Evolutionary conservation across 306 rosid genomes (phyloP), one percentile per base, ranked within the genome.

Genomic region (Oxytropis ochrocephala): DNA sequence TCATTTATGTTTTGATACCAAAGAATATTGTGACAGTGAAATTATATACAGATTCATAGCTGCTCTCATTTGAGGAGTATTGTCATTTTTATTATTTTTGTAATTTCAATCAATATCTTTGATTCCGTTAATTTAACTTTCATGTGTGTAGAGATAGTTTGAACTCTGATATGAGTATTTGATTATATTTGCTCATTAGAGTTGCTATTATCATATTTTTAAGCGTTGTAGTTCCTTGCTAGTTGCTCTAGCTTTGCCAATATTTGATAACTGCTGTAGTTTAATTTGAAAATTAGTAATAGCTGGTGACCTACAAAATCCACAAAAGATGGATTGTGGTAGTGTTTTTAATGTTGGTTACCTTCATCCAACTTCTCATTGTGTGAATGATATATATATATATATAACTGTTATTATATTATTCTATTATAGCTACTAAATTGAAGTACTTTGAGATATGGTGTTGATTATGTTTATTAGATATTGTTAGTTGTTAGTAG

Each of bases 21-120:
- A 60, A 48, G 62, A 67, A 46, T 53, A 24, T 65, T 29, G n/a
- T 47, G 55, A 48, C 55, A 16, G 29, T 53, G 18, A 69, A 50
- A 74, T 78, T 21, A 5, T 50, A 49, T 52, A 67, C n/a, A 60
- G 52, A 61, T 18, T 43, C 75, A 75, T 53, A 39, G 50, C 19
- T 53, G 11, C 68, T 70, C 58, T 52, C 60, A 36, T 64, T 41
- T 69, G 63, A 64, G 51, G 76, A 36, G 21, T 48, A 41, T 48
- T 69, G 58, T 64, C 19, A 9, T 57, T 64, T 54, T 64, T n/a
- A 27, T 47, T 29, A 16, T 29, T 60, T 60, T 43, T 17, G 38
- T n/a, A 49, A 39, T 57, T 79, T 32, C 35, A 11, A 41, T 12
- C 17, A 41, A 10, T 58, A 46, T 50, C 12, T 17, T 3, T 50